Evolutionary conservation across 2,329 filamentous ascomycete species (phyloP).

Genomic region (Beauveria rudraprayagi): DNA sequence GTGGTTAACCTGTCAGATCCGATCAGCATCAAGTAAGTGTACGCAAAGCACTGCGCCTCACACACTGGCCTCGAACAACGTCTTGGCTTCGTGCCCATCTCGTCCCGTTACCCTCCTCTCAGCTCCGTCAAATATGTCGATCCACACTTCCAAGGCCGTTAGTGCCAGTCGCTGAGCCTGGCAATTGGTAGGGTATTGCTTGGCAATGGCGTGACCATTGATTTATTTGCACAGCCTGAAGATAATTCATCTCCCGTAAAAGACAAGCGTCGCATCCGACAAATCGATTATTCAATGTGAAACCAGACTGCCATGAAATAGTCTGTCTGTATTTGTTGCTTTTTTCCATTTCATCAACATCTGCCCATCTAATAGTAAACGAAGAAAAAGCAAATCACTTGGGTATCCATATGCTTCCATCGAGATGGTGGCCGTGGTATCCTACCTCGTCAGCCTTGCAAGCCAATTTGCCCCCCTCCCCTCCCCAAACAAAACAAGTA

Average conservation of each 20-base stretch:
- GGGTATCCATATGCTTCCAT: constrained; percentile 11
- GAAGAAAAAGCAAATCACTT: constrained; percentile 1
- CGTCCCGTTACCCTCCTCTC: too few relatives aligned
- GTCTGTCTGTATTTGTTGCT: background rate
- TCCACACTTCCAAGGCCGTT: background rate
- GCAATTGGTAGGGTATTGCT: background rate
- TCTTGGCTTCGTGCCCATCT: background rate
- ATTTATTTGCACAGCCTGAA: background rate
- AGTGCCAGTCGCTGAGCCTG: background rate
- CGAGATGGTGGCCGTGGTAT: background rate
- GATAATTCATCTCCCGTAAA: background rate
- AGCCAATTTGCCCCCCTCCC: constrained; percentile 6
- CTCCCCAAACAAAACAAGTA: background rate
- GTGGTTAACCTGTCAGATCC: background rate
- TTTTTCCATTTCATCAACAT: background rate
- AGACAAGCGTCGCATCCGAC: background rate
- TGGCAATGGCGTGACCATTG: constrained; percentile 3
- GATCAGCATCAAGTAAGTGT: background rate
- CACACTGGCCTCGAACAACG: background rate
- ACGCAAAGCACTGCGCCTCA: background rate
- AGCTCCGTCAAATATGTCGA: background rate
- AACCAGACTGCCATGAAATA: background rate
- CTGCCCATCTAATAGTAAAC: constrained; percentile 6
- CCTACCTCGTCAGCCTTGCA: constrained; percentile 2
- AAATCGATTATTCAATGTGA: background rate